Evolutionary conservation across 768 basidiomycete genomes (phyloP).

Genomic region (Pulveroboletus sp.): DNA sequence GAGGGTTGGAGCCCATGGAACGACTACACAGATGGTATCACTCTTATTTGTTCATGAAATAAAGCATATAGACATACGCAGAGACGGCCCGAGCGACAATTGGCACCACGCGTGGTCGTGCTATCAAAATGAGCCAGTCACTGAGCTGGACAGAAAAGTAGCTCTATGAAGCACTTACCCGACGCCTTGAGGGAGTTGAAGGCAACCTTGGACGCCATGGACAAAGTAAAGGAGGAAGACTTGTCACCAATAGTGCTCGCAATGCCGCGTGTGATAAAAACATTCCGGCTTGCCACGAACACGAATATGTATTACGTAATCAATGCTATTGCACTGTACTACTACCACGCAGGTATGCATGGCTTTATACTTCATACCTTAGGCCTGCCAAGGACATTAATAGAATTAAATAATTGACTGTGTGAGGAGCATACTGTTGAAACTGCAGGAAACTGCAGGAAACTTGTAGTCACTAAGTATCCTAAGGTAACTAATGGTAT

Average conservation of each 20-base stretch:
- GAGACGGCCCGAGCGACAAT: slow-evolving; percentile 42
- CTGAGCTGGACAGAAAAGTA: not conserved
- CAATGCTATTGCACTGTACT: too few relatives aligned
- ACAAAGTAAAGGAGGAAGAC: slow-evolving; percentile 5
- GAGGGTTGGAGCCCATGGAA: slow-evolving; percentile 59
- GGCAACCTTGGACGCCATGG: slow-evolving; percentile 71
- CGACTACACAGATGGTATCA: slow-evolving; percentile 42
- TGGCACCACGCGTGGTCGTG: slow-evolving; percentile 51
- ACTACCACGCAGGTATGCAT: too few relatives aligned
- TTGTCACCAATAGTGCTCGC: slow-evolving; percentile 5
- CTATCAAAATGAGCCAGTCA: slow-evolving; percentile 28
- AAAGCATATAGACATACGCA: slow-evolving; percentile 37
- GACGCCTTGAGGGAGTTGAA: slow-evolving; percentile 58
- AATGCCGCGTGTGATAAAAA: slow-evolving; percentile 28
- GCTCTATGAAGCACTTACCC: slow-evolving; percentile 34
- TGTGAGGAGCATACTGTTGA: too few relatives aligned
- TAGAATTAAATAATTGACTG: too few relatives aligned
- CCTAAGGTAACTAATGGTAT: too few relatives aligned
- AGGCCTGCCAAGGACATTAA: too few relatives aligned
- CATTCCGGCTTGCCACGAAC: slow-evolving; percentile 30
- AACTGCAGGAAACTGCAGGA: too few relatives aligned
- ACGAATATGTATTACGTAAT: slow-evolving; percentile 15
- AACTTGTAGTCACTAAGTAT: too few relatives aligned
- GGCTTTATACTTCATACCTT: too few relatives aligned
- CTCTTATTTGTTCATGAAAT: slow-evolving; percentile 3